phyloP scores from a whole-genome alignment of 192 early-diverging fungal species.

The Backusella luteola region DNA sequence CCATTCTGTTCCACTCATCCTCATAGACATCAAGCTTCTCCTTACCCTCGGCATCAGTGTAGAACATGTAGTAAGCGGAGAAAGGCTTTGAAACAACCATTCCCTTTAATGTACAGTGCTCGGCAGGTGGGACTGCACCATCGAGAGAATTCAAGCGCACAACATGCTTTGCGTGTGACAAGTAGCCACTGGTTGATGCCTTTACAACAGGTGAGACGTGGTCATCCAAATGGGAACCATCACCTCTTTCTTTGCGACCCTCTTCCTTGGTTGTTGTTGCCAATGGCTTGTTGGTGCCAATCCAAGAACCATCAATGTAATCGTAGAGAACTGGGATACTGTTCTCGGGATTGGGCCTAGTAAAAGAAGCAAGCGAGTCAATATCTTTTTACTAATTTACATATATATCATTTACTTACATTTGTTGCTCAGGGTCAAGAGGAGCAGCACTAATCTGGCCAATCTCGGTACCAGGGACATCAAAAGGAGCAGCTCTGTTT shows the following conservation, averaged over 20 bases:
- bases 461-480: conserved; percentile 13
- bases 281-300: conserved; percentile 7
- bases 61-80: conserved; percentile 20
- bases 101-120: conserved; percentile 12
- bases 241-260: conserved; percentile 20
- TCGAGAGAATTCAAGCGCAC: conserved; percentile 18
- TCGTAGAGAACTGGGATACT: conserved; percentile 16
- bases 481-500: conserved; percentile 20
- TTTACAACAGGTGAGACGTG: conserved; percentile 8
- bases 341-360: conserved; percentile 15
- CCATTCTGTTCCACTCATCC: conserved; percentile 10
- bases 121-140: conserved; percentile 8
- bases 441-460: conserved; percentile 22
- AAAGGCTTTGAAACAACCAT: conserved; percentile 19
- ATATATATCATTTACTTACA: conserved; percentile 3
- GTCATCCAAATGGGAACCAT: conserved; percentile 21
- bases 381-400: too few species aligned
- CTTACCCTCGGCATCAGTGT: conserved; percentile 19
- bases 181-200: conserved; percentile 22
- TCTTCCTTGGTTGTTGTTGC: conserved; percentile 21
- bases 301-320: conserved; percentile 26
- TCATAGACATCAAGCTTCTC: not conserved
- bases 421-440: conserved; percentile 17
- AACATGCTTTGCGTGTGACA: conserved; percentile 22
- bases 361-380: not conserved